phyloP scores from a whole-genome alignment of 169 alveolate species.

The Plasmodium vivax region DNA sequence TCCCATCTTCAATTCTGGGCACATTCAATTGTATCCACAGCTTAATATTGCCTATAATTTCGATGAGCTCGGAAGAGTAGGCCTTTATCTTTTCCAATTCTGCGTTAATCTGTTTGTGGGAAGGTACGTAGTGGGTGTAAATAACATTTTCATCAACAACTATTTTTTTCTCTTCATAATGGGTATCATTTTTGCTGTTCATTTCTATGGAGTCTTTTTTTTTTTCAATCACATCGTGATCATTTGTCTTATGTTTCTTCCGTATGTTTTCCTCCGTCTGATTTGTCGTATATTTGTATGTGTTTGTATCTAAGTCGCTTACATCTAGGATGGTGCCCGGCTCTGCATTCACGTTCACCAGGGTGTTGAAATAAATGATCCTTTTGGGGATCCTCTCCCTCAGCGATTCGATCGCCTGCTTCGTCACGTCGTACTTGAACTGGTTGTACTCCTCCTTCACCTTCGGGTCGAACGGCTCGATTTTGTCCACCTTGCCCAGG shows the following conservation, averaged over 20 bases:
- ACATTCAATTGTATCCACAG: slow-evolving; percentile 92
- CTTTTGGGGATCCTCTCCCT: slow-evolving; percentile 90
- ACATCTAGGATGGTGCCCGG: slow-evolving; percentile 76
- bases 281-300: slow-evolving; percentile 74
- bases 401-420: slow-evolving; percentile 85
- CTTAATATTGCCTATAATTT: slow-evolving; percentile 88
- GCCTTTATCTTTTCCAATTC: slow-evolving; percentile 84
- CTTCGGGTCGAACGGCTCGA: slow-evolving; percentile 85
- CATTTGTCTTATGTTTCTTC: slow-evolving; percentile 65
- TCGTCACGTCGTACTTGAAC: slow-evolving; percentile 87
- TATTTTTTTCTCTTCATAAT: slow-evolving; percentile 11
- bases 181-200: neutral
- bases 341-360: slow-evolving; percentile 79
- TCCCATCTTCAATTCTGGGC: slow-evolving; percentile 92
- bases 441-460: slow-evolving; percentile 85
- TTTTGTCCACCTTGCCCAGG: slow-evolving; percentile 76
- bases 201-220: slow-evolving; percentile 21
- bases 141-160: slow-evolving; percentile 72
- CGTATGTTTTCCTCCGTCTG: slow-evolving; percentile 69
- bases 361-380: slow-evolving; percentile 86
- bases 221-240: slow-evolving; percentile 40
- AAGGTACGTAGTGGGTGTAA: slow-evolving; percentile 79
- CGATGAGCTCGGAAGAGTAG: slow-evolving; percentile 90
- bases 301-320: slow-evolving; percentile 77
- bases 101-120: slow-evolving; percentile 86